phyloP scores from a whole-genome alignment of 163 green algal species.

The Smithsoniella earleae region DNA sequence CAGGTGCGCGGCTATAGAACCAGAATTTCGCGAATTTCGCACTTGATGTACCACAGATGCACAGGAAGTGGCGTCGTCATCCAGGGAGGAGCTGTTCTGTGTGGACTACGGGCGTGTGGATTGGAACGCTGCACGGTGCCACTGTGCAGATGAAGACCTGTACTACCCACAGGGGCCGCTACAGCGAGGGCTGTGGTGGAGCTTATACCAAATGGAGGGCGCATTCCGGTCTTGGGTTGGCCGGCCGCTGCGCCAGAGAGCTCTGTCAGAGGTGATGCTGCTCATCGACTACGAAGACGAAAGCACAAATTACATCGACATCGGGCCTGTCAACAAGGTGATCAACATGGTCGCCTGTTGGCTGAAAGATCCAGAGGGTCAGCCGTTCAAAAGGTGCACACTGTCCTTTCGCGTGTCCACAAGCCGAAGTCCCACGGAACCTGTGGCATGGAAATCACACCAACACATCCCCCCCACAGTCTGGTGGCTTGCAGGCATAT shows the following conservation, averaged over 20 bases:
- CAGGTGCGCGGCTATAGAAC: conserved; percentile 30
- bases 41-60: too few relatives aligned
- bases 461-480: not conserved
- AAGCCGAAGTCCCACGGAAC: too few relatives aligned
- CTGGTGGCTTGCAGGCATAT: conserved; percentile 56
- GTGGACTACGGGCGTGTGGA: conserved; percentile 67
- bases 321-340: conserved; percentile 98
- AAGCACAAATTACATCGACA: conserved; percentile 96
- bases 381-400: conserved; percentile 62
- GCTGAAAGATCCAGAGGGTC: conserved; percentile 72
- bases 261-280: conserved; percentile 73
- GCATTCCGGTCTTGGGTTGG: conserved; percentile 53
- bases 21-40: not conserved
- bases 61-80: too few relatives aligned
- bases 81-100: conserved; percentile 64
- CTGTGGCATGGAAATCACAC: too few relatives aligned
- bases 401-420: too few relatives aligned
- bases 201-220: conserved; percentile 72
- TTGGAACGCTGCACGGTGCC: conserved; percentile 79
- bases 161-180: conserved; percentile 92
- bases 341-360: conserved; percentile 97
- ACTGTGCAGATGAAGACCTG: conserved; percentile 81
- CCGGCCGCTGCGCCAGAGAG: conserved; percentile 59
- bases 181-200: conserved; percentile 88
- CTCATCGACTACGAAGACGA: conserved; percentile 98